A percentile compares a stretch with the other conserved stretches of the same genome.
Conservation (phyloP, 257 asterid species). For the Nicotiana knightiana region DNA sequence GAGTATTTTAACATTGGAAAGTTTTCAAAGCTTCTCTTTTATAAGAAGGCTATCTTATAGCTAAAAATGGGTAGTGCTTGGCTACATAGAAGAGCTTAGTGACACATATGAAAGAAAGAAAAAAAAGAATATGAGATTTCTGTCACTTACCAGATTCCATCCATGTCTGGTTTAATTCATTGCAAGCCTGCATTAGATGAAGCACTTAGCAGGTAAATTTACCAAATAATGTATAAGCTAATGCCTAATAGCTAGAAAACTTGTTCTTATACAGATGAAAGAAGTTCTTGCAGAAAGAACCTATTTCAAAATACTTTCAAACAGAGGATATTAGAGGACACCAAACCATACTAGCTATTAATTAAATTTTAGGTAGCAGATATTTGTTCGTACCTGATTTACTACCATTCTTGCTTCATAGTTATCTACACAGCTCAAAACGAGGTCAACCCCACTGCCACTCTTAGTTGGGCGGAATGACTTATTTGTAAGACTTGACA, state of each 20-base stretch:
- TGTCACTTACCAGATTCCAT: slow-evolving; percentile 81
- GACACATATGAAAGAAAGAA: background rate
- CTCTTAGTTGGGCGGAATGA: slow-evolving; percentile 60
- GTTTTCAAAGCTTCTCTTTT: too few species aligned
- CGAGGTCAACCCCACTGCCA: slow-evolving; percentile 85
- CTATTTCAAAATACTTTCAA: background rate
- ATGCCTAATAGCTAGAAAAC: background rate
- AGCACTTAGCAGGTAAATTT: background rate
- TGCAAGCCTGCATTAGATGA: slow-evolving; percentile 72
- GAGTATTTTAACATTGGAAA: too few species aligned
- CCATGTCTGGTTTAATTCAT: slow-evolving; percentile 91
- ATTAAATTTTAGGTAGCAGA: slow-evolving; percentile 6
- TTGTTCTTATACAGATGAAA: background rate
- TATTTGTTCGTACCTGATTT: slow-evolving; percentile 65
- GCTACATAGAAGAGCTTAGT: background rate
- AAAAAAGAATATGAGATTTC: background rate
- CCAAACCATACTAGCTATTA: background rate
- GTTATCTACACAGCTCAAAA: slow-evolving; percentile 96
- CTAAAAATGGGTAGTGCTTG: background rate
- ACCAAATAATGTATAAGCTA: background rate
- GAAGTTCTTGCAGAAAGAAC: background rate
- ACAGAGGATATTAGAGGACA: background rate
- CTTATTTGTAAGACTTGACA: slow-evolving; percentile 74
- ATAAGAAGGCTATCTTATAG: too few species aligned
- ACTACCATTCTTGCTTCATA: slow-evolving; percentile 99